Conservation (phyloP, 345 rosid species). For the Gossypium herbaceum region DNA sequence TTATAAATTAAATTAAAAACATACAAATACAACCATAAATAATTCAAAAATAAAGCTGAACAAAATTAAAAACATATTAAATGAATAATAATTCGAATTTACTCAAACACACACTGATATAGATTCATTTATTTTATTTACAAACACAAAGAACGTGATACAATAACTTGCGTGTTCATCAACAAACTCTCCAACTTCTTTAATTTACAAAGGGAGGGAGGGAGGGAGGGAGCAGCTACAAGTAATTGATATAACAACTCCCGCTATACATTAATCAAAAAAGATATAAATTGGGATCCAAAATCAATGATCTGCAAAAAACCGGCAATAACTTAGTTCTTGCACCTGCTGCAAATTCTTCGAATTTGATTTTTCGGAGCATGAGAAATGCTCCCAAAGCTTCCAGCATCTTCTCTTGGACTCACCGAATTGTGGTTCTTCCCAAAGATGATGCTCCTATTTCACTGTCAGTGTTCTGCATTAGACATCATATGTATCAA, state of each 20-base stretch:
- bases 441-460: constrained; percentile 78
- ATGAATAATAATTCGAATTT: too few relatives aligned
- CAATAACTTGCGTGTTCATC: neutral
- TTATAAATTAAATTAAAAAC: too few relatives aligned
- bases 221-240: constrained; percentile 15
- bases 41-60: too few relatives aligned
- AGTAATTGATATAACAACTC: constrained; percentile 17
- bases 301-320: constrained; percentile 3
- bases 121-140: constrained; percentile 8
- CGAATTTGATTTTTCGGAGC: neutral
- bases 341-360: neutral
- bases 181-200: neutral
- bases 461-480: constrained; percentile 70
- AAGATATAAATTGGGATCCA: neutral
- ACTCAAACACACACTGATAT: too few relatives aligned
- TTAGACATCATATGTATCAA: neutral
- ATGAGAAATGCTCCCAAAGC: neutral
- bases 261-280: constrained; percentile 26
- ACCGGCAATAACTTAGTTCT: neutral
- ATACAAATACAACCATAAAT: too few relatives aligned
- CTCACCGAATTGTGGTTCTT: constrained; percentile 77
- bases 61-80: too few relatives aligned
- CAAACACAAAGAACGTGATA: constrained; percentile 3
- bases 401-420: neutral
- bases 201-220: constrained; percentile 26